Percentiles rank a stretch among this genome's conserved stretches.
Conservation (phyloP, 176 grass and related monocot genomes). For the Hsuehochloa calcarea region DNA sequence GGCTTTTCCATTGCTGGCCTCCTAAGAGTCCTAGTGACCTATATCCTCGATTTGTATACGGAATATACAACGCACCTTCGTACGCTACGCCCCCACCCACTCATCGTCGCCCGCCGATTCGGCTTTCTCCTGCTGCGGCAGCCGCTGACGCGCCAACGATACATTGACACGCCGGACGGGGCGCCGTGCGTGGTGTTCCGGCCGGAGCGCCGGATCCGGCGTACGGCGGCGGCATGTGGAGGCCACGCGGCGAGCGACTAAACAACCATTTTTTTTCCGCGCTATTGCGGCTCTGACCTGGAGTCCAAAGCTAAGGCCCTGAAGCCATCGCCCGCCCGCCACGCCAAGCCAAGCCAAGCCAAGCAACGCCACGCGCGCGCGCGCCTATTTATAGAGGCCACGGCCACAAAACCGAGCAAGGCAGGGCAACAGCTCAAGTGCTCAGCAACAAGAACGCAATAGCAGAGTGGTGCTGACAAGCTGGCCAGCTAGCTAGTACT, state of each 20-base stretch:
- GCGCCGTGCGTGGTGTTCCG: neutral
- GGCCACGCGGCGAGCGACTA: conserved; percentile 40
- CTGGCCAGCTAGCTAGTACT: neutral
- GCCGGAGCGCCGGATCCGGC: neutral
- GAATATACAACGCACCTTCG: neutral
- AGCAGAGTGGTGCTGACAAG: neutral
- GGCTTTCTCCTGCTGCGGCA: neutral
- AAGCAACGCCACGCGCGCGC: neutral
- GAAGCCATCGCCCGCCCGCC: neutral
- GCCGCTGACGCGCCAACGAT: neutral
- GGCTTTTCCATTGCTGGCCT: conserved; percentile 33
- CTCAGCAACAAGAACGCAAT: neutral
- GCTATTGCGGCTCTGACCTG: conserved; percentile 40
- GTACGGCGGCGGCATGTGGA: conserved; percentile 20
- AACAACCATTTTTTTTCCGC: conserved; percentile 1
- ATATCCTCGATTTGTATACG: conserved; percentile 30
- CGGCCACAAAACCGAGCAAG: neutral
- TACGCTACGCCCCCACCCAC: neutral
- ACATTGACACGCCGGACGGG: conserved; percentile 19
- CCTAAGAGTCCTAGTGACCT: neutral
- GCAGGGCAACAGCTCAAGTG: neutral
- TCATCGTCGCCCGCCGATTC: neutral
- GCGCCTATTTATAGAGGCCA: conserved; percentile 41
- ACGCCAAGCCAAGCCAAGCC: neutral
- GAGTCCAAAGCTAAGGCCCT: conserved; percentile 28